Evolutionary conservation across 2,329 filamentous ascomycete species (phyloP).

Genomic region (Aureobasidium sp.): DNA sequence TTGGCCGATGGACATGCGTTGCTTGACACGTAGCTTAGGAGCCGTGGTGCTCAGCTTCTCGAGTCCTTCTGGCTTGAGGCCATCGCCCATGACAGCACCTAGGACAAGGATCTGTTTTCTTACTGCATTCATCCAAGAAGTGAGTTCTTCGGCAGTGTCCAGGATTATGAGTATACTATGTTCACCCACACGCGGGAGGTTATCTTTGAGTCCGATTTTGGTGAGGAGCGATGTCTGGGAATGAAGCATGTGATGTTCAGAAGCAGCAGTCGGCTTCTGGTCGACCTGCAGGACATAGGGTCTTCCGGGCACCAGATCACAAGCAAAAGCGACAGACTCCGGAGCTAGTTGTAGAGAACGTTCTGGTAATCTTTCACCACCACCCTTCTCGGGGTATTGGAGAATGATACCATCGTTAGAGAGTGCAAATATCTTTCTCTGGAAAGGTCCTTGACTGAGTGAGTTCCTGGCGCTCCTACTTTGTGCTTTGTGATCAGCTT

Average conservation of each 20-base stretch:
- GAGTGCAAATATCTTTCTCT: constrained; percentile 60
- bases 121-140: constrained; percentile 61
- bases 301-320: constrained; percentile 67
- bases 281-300: constrained; percentile 74
- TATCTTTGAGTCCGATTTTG: constrained; percentile 51
- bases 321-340: constrained; percentile 70
- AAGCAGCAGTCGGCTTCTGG: constrained; percentile 30
- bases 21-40: not conserved
- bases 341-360: constrained; percentile 63
- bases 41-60: not conserved
- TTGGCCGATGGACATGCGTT: not conserved
- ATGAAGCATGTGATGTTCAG: not conserved
- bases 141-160: constrained; percentile 64
- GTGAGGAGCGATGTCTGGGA: constrained; percentile 24
- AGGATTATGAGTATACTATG: constrained; percentile 64
- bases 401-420: constrained; percentile 63
- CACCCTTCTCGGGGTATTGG: constrained; percentile 63
- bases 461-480: not conserved
- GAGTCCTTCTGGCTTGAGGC: not conserved
- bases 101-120: constrained; percentile 61
- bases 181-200: constrained; percentile 46
- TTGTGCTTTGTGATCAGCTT: not conserved
- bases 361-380: constrained; percentile 63
- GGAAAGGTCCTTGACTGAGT: not conserved
- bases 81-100: constrained; percentile 45